phyloP scores from a whole-genome alignment of 2,329 filamentous ascomycete genomes.

The Stachybotrys echinatus region DNA sequence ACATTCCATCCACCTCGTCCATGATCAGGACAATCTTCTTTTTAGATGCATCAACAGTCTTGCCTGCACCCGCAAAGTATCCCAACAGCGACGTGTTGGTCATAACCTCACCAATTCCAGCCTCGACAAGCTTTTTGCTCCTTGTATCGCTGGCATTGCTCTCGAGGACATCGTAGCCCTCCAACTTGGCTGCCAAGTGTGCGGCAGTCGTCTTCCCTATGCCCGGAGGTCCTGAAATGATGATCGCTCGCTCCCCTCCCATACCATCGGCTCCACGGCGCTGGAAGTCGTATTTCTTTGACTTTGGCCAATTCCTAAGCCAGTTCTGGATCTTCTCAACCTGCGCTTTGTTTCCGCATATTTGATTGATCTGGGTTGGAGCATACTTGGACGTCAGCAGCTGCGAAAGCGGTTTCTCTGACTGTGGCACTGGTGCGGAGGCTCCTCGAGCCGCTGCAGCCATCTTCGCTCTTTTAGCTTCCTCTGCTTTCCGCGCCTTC shows the following conservation, averaged over 20 bases:
- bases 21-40: constrained; percentile 96
- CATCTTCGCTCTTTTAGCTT: constrained; percentile 42
- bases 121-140: constrained; percentile 93
- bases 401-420: constrained; percentile 51
- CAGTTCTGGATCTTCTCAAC: constrained; percentile 89
- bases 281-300: constrained; percentile 76
- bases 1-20: constrained; percentile 99
- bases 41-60: constrained; percentile 72
- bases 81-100: constrained; percentile 90
- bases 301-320: constrained; percentile 77
- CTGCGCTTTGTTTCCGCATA: constrained; percentile 87
- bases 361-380: constrained; percentile 75
- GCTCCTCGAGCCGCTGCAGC: constrained; percentile 25
- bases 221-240: constrained; percentile 90
- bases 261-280: constrained; percentile 78
- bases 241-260: constrained; percentile 80
- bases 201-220: constrained; percentile 98
- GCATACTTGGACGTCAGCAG: constrained; percentile 97
- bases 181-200: constrained; percentile 86
- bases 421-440: constrained; percentile 26
- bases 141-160: constrained; percentile 93
- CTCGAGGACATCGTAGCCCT: constrained; percentile 90
- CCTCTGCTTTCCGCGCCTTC: constrained; percentile 48
- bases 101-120: constrained; percentile 80
- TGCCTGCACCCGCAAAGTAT: constrained; percentile 81